Conservation (phyloP, 352 stramenopile genomes). For the Thalassiosira mediterranea region DNA sequence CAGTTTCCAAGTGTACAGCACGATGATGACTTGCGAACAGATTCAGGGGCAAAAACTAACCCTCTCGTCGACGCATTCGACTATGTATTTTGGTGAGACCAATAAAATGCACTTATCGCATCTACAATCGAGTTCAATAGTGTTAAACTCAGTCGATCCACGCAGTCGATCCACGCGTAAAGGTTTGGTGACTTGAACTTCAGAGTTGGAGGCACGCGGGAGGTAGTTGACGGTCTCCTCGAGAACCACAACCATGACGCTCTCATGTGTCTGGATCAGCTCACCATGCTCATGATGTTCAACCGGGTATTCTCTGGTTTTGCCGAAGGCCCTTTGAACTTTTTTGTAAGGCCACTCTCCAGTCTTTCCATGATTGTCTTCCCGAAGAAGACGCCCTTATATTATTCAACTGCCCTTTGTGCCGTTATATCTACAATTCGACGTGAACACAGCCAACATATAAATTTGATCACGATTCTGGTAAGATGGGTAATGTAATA, state of each 20-base stretch:
- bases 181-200: conserved; percentile 92
- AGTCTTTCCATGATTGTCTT: too few relatives aligned
- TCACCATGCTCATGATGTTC: conserved; percentile 86
- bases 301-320: conserved; percentile 87
- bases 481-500: too few relatives aligned
- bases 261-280: conserved; percentile 88
- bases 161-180: too few relatives aligned
- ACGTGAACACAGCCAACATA: too few relatives aligned
- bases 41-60: conserved; percentile 20
- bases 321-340: conserved; percentile 88
- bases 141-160: too few relatives aligned
- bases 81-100: conserved; percentile 90
- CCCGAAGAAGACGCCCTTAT: too few relatives aligned
- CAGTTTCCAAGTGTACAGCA: background rate
- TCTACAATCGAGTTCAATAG: too few relatives aligned
- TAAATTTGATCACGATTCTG: conserved; percentile 89
- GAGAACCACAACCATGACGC: conserved; percentile 85
- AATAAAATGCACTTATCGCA: too few relatives aligned
- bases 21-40: conserved; percentile 16
- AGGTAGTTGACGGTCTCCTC: conserved; percentile 88
- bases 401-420: too few relatives aligned
- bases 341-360: too few relatives aligned
- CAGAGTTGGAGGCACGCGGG: conserved; percentile 88
- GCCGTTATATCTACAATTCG: too few relatives aligned
- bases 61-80: conserved; percentile 83